phyloP scores from a whole-genome alignment of 139 green algal species.

The Chlorella sorokiniana region DNA sequence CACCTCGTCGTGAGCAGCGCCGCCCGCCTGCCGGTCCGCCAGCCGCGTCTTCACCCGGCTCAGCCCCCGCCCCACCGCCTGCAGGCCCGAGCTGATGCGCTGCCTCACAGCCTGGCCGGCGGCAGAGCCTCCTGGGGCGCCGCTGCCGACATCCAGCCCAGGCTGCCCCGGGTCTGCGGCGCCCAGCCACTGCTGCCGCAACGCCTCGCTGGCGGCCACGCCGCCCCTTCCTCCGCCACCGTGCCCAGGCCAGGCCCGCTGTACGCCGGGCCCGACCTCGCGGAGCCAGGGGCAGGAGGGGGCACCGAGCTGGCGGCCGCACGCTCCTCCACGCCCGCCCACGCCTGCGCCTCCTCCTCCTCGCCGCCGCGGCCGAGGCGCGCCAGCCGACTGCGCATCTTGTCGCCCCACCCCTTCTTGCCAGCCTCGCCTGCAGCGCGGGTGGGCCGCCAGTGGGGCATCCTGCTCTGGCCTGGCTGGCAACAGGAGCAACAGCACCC shows the following conservation, averaged over 20 bases:
- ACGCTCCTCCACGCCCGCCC: neutral
- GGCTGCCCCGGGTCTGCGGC: no score
- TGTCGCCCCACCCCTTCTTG: conserved; percentile 16
- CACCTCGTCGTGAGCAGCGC: conserved; percentile 1
- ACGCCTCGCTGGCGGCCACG: neutral
- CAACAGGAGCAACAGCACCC: no score
- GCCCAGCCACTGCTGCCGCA: neutral
- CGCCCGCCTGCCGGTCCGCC: neutral
- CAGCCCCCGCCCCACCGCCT: conserved; percentile 13
- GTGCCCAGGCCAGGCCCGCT: neutral
- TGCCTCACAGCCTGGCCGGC: neutral
- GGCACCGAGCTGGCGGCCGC: neutral
- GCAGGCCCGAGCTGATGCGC: conserved; percentile 1
- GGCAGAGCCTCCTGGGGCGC: neutral
- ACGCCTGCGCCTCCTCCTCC: neutral
- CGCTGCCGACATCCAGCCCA: no score
- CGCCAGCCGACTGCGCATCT: neutral
- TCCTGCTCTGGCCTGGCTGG: no score
- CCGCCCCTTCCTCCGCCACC: conserved; percentile 1
- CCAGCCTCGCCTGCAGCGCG: neutral
- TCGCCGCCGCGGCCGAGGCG: neutral
- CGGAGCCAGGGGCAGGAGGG: neutral
- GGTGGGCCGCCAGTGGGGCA: no score
- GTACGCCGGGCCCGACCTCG: neutral
- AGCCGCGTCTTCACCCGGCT: conserved; percentile 2